Evolutionary conservation across 1,284 basidiomycete species (phyloP), one percentile per base, ranked within the genome.

Genomic region (Pterula multifida): DNA sequence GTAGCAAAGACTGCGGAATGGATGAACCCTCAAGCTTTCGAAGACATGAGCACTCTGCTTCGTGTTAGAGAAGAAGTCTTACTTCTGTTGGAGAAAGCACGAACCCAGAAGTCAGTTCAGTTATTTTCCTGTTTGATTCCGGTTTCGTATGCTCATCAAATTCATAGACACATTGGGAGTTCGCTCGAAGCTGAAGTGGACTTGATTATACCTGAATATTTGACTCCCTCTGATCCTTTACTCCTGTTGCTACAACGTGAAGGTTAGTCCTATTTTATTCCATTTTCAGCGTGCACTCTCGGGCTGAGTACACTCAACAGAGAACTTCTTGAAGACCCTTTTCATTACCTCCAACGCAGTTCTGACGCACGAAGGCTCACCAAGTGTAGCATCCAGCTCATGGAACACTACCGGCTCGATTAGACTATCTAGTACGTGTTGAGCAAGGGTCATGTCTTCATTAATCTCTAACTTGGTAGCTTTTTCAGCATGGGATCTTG

Each of bases 341-440:
- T 87, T 90, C 62, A 86, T 90, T 51, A 83, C 88, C 2, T 91
- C 90, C 0, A 70, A 82, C 47, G 84, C 76, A 15, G 64, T 61
- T 12, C 54, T 85, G 13, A 62, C 61, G 0, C 67, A 75, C 51
- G 65, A 71, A 51, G 15, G 15, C 6, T 32, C 28, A 6, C 15
- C 28, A 15, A 32, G 15, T 15, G 55, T 39, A 12, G 58, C 28
- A 47, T 56, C 57, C 3, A 57, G 55, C 4, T 57, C 52, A 45
- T 58, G 57, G 32, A 56, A 57, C 39, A 57, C 55, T 36, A 54
- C 57, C 15, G 58, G 51, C 23, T 56, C 57, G 25, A 59, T 58
- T 22, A 57, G 55, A 3, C 55, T 56, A 6, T 9, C 39, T 19
- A 11, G 39, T 42, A 9, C 39, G 39, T 35, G 11, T n/a, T 35